Evolutionary conservation across 106 monocot genomes (phyloP).

Genomic region (Acanthochlamys bracteata): DNA sequence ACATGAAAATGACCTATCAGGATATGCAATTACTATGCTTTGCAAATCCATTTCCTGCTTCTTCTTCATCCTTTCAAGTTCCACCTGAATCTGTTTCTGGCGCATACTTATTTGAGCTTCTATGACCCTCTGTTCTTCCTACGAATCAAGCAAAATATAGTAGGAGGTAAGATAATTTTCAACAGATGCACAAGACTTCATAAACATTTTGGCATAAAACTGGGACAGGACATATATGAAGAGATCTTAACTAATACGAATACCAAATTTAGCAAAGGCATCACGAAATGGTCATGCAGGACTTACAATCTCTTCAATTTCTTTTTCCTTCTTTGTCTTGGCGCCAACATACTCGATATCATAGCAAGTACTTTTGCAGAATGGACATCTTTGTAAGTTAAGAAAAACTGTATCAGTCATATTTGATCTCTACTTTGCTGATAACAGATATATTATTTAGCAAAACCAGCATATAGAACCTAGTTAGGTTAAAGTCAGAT

Average conservation of each 20-base stretch:
- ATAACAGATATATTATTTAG: no score
- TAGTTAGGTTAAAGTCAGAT: no score
- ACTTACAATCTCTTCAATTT: conserved; percentile 28
- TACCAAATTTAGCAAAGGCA: background rate
- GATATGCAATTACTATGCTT: conserved; percentile 19
- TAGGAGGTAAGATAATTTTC: background rate
- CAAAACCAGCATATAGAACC: no score
- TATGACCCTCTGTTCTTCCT: conserved; percentile 88
- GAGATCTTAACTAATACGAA: background rate
- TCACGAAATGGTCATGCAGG: background rate
- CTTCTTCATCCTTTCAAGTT: conserved; percentile 53
- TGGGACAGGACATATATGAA: background rate
- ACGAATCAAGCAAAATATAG: background rate
- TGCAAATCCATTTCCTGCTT: conserved; percentile 29
- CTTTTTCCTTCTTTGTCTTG: conserved; percentile 46
- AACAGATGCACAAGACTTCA: background rate
- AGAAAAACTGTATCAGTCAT: conserved; percentile 5
- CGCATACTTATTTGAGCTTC: conserved; percentile 77
- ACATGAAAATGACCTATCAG: conserved; percentile 42
- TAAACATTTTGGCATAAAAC: background rate
- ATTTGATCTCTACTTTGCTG: no score
- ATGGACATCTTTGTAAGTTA: conserved; percentile 58
- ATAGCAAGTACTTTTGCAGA: conserved; percentile 76
- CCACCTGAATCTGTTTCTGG: conserved; percentile 48
- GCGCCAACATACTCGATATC: conserved; percentile 72